phyloP scores from a whole-genome alignment of 1,284 basidiomycete species.

The Cryptococcus sp. region DNA sequence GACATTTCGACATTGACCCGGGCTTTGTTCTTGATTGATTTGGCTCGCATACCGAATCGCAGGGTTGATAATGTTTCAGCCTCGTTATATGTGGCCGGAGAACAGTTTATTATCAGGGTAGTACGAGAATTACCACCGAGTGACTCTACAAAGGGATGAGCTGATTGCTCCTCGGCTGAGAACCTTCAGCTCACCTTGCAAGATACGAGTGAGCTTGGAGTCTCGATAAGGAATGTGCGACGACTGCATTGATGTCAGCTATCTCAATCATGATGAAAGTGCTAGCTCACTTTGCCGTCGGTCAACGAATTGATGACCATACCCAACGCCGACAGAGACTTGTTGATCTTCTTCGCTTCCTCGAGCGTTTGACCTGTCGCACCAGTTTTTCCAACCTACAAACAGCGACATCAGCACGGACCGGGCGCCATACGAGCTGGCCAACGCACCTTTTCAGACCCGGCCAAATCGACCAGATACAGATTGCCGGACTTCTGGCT shows the following conservation, averaged over 20 bases:
- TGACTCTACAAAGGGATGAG: slow-evolving; percentile 63
- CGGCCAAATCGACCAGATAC: slow-evolving; percentile 97
- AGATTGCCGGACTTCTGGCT: slow-evolving; percentile 95
- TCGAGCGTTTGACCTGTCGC: slow-evolving; percentile 98
- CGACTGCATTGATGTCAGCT: slow-evolving; percentile 60
- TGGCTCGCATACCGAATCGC: slow-evolving; percentile 97
- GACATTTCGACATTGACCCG: slow-evolving; percentile 98
- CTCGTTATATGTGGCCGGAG: slow-evolving; percentile 95
- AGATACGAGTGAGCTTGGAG: slow-evolving; percentile 97
- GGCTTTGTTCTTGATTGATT: slow-evolving; percentile 99
- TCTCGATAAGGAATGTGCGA: slow-evolving; percentile 98
- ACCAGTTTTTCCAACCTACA: slow-evolving; percentile 81
- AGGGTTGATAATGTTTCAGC: slow-evolving; percentile 96
- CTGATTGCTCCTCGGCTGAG: too few relatives aligned
- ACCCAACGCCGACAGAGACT: slow-evolving; percentile 92
- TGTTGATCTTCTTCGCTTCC: slow-evolving; percentile 99
- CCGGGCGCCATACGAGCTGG: neutral
- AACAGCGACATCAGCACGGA: neutral
- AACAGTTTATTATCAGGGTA: slow-evolving; percentile 98
- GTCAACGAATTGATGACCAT: slow-evolving; percentile 99
- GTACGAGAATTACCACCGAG: slow-evolving; percentile 98
- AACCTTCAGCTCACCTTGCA: slow-evolving; percentile 62
- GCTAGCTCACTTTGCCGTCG: slow-evolving; percentile 75
- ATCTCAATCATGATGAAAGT: neutral
- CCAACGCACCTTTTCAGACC: slow-evolving; percentile 87